Evolutionary conservation across 2,329 filamentous ascomycete genomes (phyloP).

Genomic region (Cercospora sp.): DNA sequence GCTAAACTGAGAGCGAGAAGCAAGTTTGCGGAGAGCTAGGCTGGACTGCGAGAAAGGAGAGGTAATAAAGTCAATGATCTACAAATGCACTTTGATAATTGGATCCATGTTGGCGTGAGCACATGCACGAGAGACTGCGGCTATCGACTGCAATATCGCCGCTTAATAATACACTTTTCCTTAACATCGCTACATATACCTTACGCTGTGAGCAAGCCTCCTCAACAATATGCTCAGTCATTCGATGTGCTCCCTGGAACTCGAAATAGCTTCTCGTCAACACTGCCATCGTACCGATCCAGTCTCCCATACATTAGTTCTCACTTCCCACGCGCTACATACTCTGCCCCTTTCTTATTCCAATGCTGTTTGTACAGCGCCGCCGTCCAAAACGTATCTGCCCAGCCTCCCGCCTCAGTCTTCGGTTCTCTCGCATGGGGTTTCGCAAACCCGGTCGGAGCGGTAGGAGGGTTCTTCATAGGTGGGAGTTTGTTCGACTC

Average conservation of each 20-base stretch:
- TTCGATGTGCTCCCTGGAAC: background rate
- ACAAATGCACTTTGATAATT: background rate
- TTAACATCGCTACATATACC: background rate
- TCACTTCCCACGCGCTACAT: background rate
- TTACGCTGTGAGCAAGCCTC: background rate
- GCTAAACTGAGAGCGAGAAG: conserved; percentile 6
- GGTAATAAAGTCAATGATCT: background rate
- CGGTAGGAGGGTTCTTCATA: background rate
- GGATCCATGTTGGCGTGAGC: background rate
- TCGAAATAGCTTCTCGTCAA: background rate
- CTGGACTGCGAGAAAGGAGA: background rate
- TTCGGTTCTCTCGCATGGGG: background rate
- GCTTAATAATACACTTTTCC: background rate
- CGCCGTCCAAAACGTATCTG: background rate
- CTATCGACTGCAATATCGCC: background rate
- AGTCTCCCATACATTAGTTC: background rate
- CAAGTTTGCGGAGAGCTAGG: conserved; percentile 13
- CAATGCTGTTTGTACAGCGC: background rate
- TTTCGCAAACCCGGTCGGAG: background rate
- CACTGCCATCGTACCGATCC: too few relatives aligned
- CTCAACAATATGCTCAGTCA: background rate
- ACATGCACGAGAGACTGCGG: background rate
- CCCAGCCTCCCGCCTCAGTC: background rate
- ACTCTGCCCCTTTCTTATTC: background rate
- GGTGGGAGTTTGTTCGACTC: background rate